Base-by-base conservation (phyloP, 192 early-diverging fungal genomes). In the Entomortierella chlamydospora region DNA sequence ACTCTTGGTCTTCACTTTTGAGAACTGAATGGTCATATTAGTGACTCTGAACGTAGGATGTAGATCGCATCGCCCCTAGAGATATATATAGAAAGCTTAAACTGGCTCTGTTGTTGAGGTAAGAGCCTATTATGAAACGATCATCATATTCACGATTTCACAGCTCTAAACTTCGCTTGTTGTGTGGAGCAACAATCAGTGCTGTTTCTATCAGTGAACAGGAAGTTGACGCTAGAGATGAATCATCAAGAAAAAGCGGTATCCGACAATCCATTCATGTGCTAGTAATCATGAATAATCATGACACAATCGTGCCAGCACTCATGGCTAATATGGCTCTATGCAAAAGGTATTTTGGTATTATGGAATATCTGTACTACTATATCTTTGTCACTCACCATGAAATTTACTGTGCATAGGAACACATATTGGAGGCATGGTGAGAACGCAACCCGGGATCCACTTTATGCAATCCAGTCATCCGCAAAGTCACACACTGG, bases 31-130 rank as follows among this genome's bases (percentile, higher is more conserved):
- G 7, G 12, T 4, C 17, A 39, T 20, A 51, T 33, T 13, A 49
- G 28, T 9, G 58, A 5, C n/a, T 43, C 6, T 15, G 10, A 10
- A 25, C 6, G 4, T n/a, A 8, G 6, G 7, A 17, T 10, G 23
- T 29, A 78, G 76, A 70, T 41, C 34, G 22, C 9, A 43, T 70
- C 12, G 57, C 39, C 2, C 76, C 76, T 12, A 39, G 12, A 23
- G 23, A 54, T 25, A 22, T 61, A 17, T 70, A 61, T 43, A 42
- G 76, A 23, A 79, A 79, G 52, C 63, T 79, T 15, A 79, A 79
- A 47, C 33, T 79, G 31, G 76, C 76, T 3, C 76, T 79, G 8
- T 26, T 79, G 8, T 41, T 79, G 0, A 79, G 76, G 76, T 79
- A 70, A 0, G 12, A 47, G 15, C 15, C 15, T 47, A 4, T 33